Evolutionary conservation across 768 basidiomycete species (phyloP).

Genomic region (Inosperma sp.): DNA sequence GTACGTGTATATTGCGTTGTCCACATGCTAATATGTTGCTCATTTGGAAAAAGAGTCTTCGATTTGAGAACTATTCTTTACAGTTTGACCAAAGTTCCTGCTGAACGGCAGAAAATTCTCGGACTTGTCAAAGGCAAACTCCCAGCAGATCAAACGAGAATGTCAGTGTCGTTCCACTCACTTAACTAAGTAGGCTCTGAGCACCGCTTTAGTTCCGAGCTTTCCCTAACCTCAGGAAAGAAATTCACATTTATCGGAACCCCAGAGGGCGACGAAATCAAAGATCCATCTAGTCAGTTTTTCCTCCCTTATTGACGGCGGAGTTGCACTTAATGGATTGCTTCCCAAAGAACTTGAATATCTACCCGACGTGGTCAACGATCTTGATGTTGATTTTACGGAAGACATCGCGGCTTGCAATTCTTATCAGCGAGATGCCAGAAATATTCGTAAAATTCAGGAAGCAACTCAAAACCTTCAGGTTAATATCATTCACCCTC

Average conservation of each 20-base stretch:
- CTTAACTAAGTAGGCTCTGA: background rate
- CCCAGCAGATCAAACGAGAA: slow-evolving; percentile 66
- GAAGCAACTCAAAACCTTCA: slow-evolving; percentile 64
- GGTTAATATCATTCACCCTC: slow-evolving; percentile 68
- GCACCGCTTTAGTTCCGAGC: slow-evolving; percentile 45
- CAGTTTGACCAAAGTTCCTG: slow-evolving; percentile 70
- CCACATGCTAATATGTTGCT: slow-evolving; percentile 3
- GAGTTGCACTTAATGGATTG: background rate
- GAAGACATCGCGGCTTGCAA: slow-evolving; percentile 52
- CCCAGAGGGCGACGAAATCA: slow-evolving; percentile 79
- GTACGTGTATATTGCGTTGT: slow-evolving; percentile 30
- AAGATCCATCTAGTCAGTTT: slow-evolving; percentile 61
- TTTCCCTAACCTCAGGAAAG: slow-evolving; percentile 46
- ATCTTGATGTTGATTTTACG: slow-evolving; percentile 77
- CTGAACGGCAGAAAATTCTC: slow-evolving; percentile 82
- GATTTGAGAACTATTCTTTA: slow-evolving; percentile 71
- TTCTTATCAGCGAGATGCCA: slow-evolving; percentile 67
- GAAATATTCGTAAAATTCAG: slow-evolving; percentile 77
- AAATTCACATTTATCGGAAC: slow-evolving; percentile 87
- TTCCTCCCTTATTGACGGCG: background rate
- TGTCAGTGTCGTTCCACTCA: slow-evolving; percentile 36
- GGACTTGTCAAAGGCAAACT: slow-evolving; percentile 82
- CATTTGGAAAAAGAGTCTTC: slow-evolving; percentile 53
- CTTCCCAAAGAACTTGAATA: slow-evolving; percentile 49
- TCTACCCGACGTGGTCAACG: slow-evolving; percentile 71